A percentile compares a stretch with the other conserved stretches of the same genome.
These are phyloP conservation scores for Filosporella fistucella DNA, from an alignment of 495 filamentous ascomycete species.

Conservation along the genomic window DNA sequence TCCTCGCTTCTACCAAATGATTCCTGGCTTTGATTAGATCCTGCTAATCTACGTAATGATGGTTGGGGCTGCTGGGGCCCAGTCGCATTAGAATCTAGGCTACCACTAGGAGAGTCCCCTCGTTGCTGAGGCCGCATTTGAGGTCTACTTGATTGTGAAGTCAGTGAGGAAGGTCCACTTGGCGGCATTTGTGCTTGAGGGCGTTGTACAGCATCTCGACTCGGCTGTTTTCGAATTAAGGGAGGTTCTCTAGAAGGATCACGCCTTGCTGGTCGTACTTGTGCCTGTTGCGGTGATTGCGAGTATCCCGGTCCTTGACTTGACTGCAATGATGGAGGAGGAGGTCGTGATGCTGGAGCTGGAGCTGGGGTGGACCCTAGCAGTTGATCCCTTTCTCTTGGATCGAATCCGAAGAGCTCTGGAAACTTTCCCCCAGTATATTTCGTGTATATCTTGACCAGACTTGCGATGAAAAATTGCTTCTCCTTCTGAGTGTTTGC, in stretches of 20 bases:
- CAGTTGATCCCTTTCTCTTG: conserved; percentile 62
- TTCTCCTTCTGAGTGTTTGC: conserved; percentile 89
- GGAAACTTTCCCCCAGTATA: conserved; percentile 88
- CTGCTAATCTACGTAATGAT: conserved; percentile 39
- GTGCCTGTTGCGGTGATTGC: conserved; percentile 19
- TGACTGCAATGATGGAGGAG: conserved; percentile 4
- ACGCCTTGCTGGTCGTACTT: conserved; percentile 28
- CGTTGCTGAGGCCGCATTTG: conserved; percentile 22
- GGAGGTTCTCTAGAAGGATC: conserved; percentile 38
- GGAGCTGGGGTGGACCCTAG: conserved; percentile 10
- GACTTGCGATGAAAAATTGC: conserved; percentile 92
- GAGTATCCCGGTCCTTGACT: conserved; percentile 8
- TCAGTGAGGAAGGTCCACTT: conserved; percentile 11
- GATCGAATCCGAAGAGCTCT: conserved; percentile 74
- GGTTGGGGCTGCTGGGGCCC: conserved; percentile 33
- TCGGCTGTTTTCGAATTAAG: conserved; percentile 35
- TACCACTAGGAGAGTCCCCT: conserved; percentile 35
- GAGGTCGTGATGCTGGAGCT: conserved; percentile 8
- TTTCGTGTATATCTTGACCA: conserved; percentile 93
- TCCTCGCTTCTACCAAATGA: conserved; percentile 49
- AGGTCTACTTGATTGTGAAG: conserved; percentile 27
- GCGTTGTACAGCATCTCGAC: conserved; percentile 42
- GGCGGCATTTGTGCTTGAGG: conserved; percentile 22
- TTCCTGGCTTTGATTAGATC: conserved; percentile 51
- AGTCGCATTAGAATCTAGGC: conserved; percentile 37